These are phyloP conservation scores for Jacaranda copaia DNA, from an alignment of 257 asterid genomes.

Conservation along the genomic window DNA sequence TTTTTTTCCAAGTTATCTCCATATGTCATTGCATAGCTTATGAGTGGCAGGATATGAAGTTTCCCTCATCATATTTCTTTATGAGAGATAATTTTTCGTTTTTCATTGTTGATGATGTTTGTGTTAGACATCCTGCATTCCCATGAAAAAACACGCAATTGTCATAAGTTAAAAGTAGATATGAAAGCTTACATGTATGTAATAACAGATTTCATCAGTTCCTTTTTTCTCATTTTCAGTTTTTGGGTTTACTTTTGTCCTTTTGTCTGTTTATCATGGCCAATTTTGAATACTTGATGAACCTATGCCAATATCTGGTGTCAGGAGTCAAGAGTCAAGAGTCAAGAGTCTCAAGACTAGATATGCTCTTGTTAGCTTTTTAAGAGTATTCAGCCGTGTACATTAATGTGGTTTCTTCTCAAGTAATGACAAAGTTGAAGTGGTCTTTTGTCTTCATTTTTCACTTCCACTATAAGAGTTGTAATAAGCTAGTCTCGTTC, in stretches of 20 bases:
- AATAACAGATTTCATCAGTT: neutral
- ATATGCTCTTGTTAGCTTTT: neutral
- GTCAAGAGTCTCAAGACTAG: too few relatives aligned
- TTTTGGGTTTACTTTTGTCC: neutral
- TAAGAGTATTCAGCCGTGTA: neutral
- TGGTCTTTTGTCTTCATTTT: neutral
- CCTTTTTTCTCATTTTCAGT: neutral
- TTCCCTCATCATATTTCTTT: neutral
- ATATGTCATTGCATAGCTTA: neutral
- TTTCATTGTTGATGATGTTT: neutral
- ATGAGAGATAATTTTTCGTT: neutral
- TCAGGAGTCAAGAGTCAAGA: neutral
- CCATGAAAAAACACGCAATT: neutral
- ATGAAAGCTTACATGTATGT: neutral
- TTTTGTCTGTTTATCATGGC: conserved; percentile 7
- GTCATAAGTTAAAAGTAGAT: neutral
- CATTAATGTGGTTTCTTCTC: neutral
- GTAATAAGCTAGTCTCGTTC: too few relatives aligned
- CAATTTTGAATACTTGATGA: neutral
- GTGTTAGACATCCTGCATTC: too few relatives aligned
- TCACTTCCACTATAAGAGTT: neutral
- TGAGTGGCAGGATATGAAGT: conserved; percentile 12
- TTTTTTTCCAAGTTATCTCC: conserved; percentile 17
- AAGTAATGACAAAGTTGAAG: neutral
- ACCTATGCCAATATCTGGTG: neutral